Base-by-base conservation (phyloP, 2,329 filamentous ascomycete species). In the Fusarium proliferatum region DNA sequence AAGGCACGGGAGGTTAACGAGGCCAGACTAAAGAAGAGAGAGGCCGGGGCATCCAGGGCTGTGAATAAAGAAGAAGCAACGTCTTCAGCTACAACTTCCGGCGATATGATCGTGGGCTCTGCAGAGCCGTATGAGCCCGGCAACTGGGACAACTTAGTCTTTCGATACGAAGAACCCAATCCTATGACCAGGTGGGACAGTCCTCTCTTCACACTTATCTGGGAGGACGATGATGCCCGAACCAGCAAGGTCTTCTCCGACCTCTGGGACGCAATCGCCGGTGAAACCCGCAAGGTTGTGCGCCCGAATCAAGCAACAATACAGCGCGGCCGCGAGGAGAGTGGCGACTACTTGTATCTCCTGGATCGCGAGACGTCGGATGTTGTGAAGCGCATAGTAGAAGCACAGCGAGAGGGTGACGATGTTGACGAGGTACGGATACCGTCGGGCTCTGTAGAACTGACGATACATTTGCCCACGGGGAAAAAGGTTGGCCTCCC, bases 131-230 rank as follows among this genome's bases (percentile, higher is more conserved):
- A 91, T 71, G 85, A 85, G 48, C 84, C 83, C 3, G 84, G 81
- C 21, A 92, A 93, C 79, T 94, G 93, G 86, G 92, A 95, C 72
- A 94, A 95, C 76, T 86, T 95, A 16, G 89, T 94, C 39, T 96
- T 94, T 79, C 87, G 94, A 61, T 95, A 95, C 80, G 94, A 97
- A 82, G 94, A 97, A 82, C 94, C 94, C 19, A 96, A 96, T 80
- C 89, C 91, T 28, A 95, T 96, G 93, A 92, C 89, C 5, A 86
- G 93, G 48, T 97, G 94, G 94, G 94, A 97, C 80, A 93, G 91
- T 61, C 94, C 94, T 3, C 86, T 96, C 5, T 96, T 96, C 82
- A 92, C 92, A 8, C 87, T 96, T 1, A 87, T 94, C 16, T 93
- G 92, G 86, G 91, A 95, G 49, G 94, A 97, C 79, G 88, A 88